Evolutionary conservation across 768 basidiomycete species (phyloP), one percentile per base, ranked within the genome.

Genomic region (Mycena floridula): DNA sequence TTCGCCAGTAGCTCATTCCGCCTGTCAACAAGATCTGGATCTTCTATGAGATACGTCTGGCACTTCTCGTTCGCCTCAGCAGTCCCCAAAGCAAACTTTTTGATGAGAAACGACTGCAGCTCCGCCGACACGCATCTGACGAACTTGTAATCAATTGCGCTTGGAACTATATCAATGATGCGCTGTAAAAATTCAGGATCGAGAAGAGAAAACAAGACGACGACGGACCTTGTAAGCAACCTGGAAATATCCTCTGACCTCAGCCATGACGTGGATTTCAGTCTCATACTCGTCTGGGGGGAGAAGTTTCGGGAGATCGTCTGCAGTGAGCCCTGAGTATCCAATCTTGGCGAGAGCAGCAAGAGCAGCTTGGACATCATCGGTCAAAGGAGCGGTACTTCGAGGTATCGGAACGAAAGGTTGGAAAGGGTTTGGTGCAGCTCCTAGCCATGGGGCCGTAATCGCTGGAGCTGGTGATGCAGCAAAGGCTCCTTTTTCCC

Each of bases 41-140:
- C 70, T 48, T 72, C 70, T 18, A 57, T 60, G 23, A 74, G 58
- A 48, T 69, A 57, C 37, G 53, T 54, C 4, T 30, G 53, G 56
- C 64, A 63, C 4, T 59, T 63, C 30, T 58, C 58, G 15, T 43
- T 50, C 22, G 55, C 42, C 16, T 53, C 42, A 16, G 47, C 40
- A 13, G 53, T 46, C 11, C 57, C 59, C 6, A 60, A 44, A 12
- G 53, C 53, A 21, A 60, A 50, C 47, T 57, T 54, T 42, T 44
- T 49, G 38, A 57, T 52, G 37, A 59, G 43, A 26, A 49, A 49
- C 9, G 37, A 37, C 44, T 59, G 58, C 30, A 58, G 27, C 20
- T 38, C 21, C n/a, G 47, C 44, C 13, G 52, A 42, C 18, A 59
- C 37, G 15, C 27, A 37, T 28, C 47, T 54, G 32, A 55, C 46